Evolutionary conservation across 106 monocot species (phyloP), one percentile per base, ranked within the genome.

Genomic region (Allium sativum): DNA sequence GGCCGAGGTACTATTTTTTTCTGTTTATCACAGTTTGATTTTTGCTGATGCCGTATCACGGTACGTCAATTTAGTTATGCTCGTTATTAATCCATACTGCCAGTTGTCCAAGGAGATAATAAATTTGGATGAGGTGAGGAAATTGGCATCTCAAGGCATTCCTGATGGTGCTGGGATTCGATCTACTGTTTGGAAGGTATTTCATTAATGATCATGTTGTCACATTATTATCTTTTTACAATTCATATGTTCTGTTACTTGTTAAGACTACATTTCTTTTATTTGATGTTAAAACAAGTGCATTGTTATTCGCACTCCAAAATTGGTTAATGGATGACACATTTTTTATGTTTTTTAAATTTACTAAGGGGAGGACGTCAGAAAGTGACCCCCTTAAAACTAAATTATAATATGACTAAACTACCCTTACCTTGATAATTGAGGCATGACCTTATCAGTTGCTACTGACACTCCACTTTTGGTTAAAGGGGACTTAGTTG

Each of bases 161-260:
- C 88, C 84, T 1, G 88, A 93, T 64, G 88, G 73, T 4, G 79
- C 77, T 12, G 88, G 79, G 21, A 78, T 93, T 42, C 93, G 93
- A 7, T 42, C 93, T 15, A 88, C 85, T 10, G 75, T 93, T 3
- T 93, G 93, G 93, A 93, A 93, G 93, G 93, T 93, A 4, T 6
- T 41, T 22, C 21, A 12, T 4, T 41, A 45, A 10, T 45, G 16
- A 45, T 44, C 45, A 44, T 17, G 59, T 40, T 58, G 31, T 18
- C n/a, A 7, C 16, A 43, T 21, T 11, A 61, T n/a, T 18, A 19
- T 40, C 7, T 44, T 55, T 31, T 10, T 22, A 11, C 7, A 45
- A 46, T 42, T 7, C 43, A 31, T 31, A 3, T 31, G 31, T 48
- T 48, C 15, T 57, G 40, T 10, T 9, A 42, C 58, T 43, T 16